phyloP scores from a whole-genome alignment of 352 stramenopile genomes.

The Thraustochytrium sp. region DNA sequence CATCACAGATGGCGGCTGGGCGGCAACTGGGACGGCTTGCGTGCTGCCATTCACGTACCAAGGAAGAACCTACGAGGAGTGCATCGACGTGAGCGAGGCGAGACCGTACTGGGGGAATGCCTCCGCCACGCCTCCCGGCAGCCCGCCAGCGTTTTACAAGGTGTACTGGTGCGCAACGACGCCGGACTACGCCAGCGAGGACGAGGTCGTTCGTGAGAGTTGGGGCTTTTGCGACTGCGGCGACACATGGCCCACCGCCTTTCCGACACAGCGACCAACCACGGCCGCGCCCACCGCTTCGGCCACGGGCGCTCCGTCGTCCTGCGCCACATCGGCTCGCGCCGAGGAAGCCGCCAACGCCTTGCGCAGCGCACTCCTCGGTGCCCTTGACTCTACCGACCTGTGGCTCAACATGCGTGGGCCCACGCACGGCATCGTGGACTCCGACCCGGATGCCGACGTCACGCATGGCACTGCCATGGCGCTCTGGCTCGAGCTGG shows the following conservation, averaged over 20 bases:
- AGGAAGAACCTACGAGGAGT: not conserved
- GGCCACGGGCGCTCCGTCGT: too few species aligned
- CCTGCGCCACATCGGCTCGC: too few species aligned
- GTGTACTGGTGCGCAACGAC: slow-evolving; percentile 21
- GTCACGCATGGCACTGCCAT: too few species aligned
- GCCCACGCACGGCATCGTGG: too few species aligned
- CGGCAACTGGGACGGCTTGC: not conserved
- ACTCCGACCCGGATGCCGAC: too few species aligned
- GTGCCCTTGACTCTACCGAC: too few species aligned
- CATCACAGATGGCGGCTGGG: not conserved
- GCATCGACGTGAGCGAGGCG: not conserved
- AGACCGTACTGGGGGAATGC: slow-evolving; percentile 15
- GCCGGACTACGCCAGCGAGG: not conserved
- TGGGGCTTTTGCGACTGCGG: slow-evolving; percentile 39
- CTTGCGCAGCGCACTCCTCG: too few species aligned
- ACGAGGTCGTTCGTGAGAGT: not conserved
- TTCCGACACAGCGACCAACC: not conserved
- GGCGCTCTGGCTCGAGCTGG: not conserved
- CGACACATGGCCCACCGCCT: not conserved
- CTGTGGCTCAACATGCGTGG: too few species aligned
- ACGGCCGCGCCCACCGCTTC: not conserved
- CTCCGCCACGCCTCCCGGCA: not conserved
- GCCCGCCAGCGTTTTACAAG: not conserved
- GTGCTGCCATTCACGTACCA: not conserved
- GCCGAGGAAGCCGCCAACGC: too few species aligned